A percentile compares a stretch with the other conserved stretches of the same genome.
Conservation (phyloP, 2,329 filamentous ascomycete genomes). For the Talaromyces rugulosus region DNA sequence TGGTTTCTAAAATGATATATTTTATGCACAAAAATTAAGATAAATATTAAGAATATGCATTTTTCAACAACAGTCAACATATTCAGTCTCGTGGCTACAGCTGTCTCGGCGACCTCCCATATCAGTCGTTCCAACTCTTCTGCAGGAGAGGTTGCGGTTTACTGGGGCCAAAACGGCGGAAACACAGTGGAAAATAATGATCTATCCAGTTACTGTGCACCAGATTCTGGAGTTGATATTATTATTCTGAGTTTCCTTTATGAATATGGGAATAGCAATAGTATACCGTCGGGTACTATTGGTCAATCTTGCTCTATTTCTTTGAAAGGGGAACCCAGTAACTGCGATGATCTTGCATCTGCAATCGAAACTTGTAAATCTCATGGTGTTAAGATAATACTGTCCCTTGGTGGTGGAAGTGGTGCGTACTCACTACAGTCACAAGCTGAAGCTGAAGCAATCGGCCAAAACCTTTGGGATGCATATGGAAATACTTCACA, state of each 20-base stretch:
- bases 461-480: constrained; percentile 40
- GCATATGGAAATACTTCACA: constrained; percentile 35
- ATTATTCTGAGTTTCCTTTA: constrained; percentile 45
- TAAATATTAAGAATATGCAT: too few species aligned
- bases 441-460: constrained; percentile 35
- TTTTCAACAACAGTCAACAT: too few species aligned
- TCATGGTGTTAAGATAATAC: constrained; percentile 42
- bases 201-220: constrained; percentile 30
- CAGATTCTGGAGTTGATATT: constrained; percentile 38
- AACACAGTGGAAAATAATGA: constrained; percentile 7
- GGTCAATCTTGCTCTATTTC: constrained; percentile 6
- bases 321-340: neutral
- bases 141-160: too few species aligned
- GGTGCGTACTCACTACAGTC: constrained; percentile 33
- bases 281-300: constrained; percentile 2
- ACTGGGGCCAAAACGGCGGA: constrained; percentile 9
- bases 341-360: constrained; percentile 37
- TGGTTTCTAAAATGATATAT: too few species aligned
- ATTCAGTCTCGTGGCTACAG: too few species aligned
- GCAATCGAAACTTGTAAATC: constrained; percentile 43
- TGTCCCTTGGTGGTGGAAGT: constrained; percentile 44
- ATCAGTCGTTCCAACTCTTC: too few species aligned
- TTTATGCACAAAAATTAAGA: too few species aligned
- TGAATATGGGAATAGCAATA: constrained; percentile 25
- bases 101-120: too few species aligned